A percentile compares a stretch with the other conserved stretches of the same genome.
Evolutionary conservation across 2,329 filamentous ascomycete genomes (phyloP).

Genomic region (Pleomassaria siparia): DNA sequence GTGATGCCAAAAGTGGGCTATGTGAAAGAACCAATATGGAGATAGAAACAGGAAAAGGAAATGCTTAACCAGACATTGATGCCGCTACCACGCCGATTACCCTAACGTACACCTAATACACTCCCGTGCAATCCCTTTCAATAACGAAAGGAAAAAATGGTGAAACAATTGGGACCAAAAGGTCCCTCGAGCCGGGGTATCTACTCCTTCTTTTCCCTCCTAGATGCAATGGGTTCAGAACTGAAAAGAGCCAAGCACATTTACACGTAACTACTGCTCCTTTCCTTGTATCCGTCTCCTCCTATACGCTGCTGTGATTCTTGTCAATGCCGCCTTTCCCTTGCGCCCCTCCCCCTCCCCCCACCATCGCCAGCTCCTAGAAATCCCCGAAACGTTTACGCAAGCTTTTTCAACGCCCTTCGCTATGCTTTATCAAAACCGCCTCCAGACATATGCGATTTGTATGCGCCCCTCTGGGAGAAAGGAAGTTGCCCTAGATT

Average conservation of each 20-base stretch:
- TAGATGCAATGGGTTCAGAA: conserved; percentile 12
- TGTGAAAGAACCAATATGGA: too few relatives aligned
- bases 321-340: conserved; percentile 12
- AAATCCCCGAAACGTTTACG: conserved; percentile 18
- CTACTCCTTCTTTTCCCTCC: conserved; percentile 20
- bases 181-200: conserved; percentile 22
- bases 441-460: conserved; percentile 6
- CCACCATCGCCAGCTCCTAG: conserved; percentile 8
- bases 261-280: conserved; percentile 13
- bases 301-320: conserved; percentile 5
- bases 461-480: conserved; percentile 9
- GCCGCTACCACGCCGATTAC: neutral
- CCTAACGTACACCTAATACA: neutral
- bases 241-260: conserved; percentile 12
- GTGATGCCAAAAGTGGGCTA: conserved; percentile 10
- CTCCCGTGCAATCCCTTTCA: neutral
- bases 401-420: conserved; percentile 27
- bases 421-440: conserved; percentile 28
- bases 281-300: conserved; percentile 9
- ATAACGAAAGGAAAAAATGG: neutral
- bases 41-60: conserved; percentile 6
- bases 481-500: conserved; percentile 11
- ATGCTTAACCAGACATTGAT: conserved; percentile 3
- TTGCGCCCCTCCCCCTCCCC: conserved; percentile 12
- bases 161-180: conserved; percentile 11